Evolutionary conservation across 208 protist genomes (phyloP).

Genomic region (Leptomonas seymouri): DNA sequence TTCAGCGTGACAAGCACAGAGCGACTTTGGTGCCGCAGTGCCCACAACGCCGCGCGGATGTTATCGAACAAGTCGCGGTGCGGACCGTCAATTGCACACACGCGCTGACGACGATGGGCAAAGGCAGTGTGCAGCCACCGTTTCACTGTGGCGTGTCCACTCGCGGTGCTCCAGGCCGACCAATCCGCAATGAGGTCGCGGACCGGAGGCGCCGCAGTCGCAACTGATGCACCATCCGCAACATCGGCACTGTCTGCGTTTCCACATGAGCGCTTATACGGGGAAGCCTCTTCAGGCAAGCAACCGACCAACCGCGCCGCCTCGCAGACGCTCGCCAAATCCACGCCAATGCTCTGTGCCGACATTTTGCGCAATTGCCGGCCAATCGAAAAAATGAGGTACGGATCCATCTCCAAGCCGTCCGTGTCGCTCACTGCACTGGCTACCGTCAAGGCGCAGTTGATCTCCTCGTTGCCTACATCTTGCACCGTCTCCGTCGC

Average conservation of each 20-base stretch:
- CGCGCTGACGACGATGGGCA: conserved; percentile 52
- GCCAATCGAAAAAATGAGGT: conserved; percentile 77
- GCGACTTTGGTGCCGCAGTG: conserved; percentile 65
- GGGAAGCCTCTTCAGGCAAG: conserved; percentile 45
- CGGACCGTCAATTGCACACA: conserved; percentile 71
- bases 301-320: conserved; percentile 69
- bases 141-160: conserved; percentile 30
- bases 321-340: conserved; percentile 69
- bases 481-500: conserved; percentile 42
- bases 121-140: conserved; percentile 56
- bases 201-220: not conserved
- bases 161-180: conserved; percentile 42
- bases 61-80: conserved; percentile 81
- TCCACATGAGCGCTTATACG: conserved; percentile 42
- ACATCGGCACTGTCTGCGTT: no score
- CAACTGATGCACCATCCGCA: not conserved
- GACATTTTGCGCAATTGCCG: conserved; percentile 56
- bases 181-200: conserved; percentile 42
- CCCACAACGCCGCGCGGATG: conserved; percentile 72
- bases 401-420: conserved; percentile 79
- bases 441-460: conserved; percentile 78
- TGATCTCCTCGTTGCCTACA: conserved; percentile 63
- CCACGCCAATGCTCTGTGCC: conserved; percentile 49
- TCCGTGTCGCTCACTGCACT: conserved; percentile 81
- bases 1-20: conserved; percentile 65